Evolutionary conservation across 2,329 filamentous ascomycete genomes (phyloP).

Genomic region (Epichloe hybrida): DNA sequence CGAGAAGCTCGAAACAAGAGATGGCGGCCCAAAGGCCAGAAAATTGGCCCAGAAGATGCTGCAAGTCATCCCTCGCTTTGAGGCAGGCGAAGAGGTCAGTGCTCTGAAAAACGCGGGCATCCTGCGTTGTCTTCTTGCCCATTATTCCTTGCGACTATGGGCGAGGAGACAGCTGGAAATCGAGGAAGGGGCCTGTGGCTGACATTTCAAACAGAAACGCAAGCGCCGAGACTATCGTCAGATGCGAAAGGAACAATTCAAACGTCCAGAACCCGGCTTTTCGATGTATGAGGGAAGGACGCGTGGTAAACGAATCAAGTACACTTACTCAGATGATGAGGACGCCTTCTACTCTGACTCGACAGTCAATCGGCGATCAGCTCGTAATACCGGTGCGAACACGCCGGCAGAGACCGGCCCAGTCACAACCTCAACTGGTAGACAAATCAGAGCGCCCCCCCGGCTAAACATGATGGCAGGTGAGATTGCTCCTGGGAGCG

Average conservation of each 20-base stretch:
- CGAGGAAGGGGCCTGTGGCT: constrained; percentile 1
- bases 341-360: constrained; percentile 56
- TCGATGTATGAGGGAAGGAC: constrained; percentile 94
- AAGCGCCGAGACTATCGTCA: constrained; percentile 84
- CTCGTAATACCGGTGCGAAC: constrained; percentile 59
- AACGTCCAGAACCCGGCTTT: constrained; percentile 75
- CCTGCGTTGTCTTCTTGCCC: too few relatives aligned
- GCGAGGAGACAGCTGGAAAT: not conserved
- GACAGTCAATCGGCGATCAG: constrained; percentile 47
- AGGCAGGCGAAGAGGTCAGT: constrained; percentile 77
- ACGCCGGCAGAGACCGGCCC: constrained; percentile 56
- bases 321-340: constrained; percentile 88
- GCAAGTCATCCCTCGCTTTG: constrained; percentile 74
- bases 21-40: constrained; percentile 70
- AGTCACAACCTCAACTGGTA: constrained; percentile 69
- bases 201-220: constrained; percentile 53
- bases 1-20: constrained; percentile 60
- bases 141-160: too few relatives aligned
- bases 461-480: constrained; percentile 50
- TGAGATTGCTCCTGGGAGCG: constrained; percentile 32
- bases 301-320: constrained; percentile 88
- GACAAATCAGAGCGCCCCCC: constrained; percentile 59
- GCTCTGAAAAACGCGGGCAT: not conserved
- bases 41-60: constrained; percentile 65
- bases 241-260: constrained; percentile 73